Base-by-base conservation (phyloP, 495 filamentous ascomycete genomes). In the Daldinia decipiens region DNA sequence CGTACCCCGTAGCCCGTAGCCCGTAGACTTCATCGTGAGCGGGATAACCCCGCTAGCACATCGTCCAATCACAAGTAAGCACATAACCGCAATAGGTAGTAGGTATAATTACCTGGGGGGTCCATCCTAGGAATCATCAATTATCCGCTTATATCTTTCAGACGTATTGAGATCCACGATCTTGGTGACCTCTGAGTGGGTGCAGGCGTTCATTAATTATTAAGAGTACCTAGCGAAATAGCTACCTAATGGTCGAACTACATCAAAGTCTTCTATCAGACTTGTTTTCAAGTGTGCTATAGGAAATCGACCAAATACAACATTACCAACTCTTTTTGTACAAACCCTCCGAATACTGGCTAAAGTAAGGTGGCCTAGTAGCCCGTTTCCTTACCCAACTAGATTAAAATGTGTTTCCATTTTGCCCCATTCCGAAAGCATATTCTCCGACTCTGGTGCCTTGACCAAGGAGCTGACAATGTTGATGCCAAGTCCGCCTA, bases 351-450 rank as follows among this genome's bases (percentile, higher is more conserved):
- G 58, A 62, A 51, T 43, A 68, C 52, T 55, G 54, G 27, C 63
- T 47, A 54, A 60, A 59, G 63, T 59, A 60, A 59, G 34, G 29
- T 12, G 26, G n/a, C 39, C 27, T 38, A 12, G 21, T 45, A 50
- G 36, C 19, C 53, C 34, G 8, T 47, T 51, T 58, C 5, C 34
- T 67, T 62, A 77, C 68, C 50, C 57, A 59, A 74, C 60, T 47
- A 78, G 70, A 65, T 75, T 64, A 61, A 78, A 73, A 62, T 72
- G 71, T 17, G 51, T 55, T 53, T 73, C 77, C 8, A 70, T 68
- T 53, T 67, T 67, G 9, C 80, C 82, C 84, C 84, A 86, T 9
- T 52, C 64, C 0, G 84, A 82, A 51, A 87, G 71, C 60, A 81
- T 79, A 13, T 72, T 67, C 32, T 82, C 79, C 15, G 68, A 76